A percentile compares a stretch with the other conserved stretches of the same genome.
phyloP scores from a whole-genome alignment of 2,329 filamentous ascomycete genomes.

The Monilinia fructigena region DNA sequence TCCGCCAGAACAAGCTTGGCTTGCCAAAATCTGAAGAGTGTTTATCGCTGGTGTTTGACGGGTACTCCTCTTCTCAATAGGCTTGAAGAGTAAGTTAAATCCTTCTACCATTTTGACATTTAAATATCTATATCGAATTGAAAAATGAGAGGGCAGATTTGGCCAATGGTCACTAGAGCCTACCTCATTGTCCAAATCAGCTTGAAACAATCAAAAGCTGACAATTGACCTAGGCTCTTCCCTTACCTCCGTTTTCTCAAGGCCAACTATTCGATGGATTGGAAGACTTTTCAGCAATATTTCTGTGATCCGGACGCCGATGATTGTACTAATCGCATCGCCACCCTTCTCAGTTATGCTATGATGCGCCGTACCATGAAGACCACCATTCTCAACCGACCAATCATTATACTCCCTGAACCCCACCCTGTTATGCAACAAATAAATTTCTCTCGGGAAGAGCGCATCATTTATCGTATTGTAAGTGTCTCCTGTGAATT shows the following conservation, averaged over 20 bases:
- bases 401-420: constrained; percentile 54
- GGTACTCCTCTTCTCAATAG: constrained; percentile 38
- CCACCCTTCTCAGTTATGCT: constrained; percentile 40
- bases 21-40: constrained; percentile 41
- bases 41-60: constrained; percentile 40
- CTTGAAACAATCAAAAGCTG: constrained; percentile 16
- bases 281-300: constrained; percentile 34
- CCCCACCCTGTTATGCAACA: constrained; percentile 46
- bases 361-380: constrained; percentile 57
- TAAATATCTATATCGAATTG: background rate
- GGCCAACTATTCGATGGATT: constrained; percentile 36
- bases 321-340: constrained; percentile 31
- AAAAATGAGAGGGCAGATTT: constrained; percentile 1
- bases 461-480: constrained; percentile 53
- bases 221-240: constrained; percentile 32
- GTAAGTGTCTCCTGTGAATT: constrained; percentile 44
- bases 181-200: constrained; percentile 1
- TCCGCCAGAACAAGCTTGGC: constrained; percentile 44
- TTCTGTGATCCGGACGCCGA: constrained; percentile 36
- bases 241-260: constrained; percentile 40
- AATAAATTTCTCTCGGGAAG: constrained; percentile 52
- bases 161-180: background rate
- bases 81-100: constrained; percentile 35
- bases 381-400: constrained; percentile 52
- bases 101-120: background rate